Base-by-base conservation (phyloP, 78 protist species). In the Dictyostelium capitatum region DNA sequence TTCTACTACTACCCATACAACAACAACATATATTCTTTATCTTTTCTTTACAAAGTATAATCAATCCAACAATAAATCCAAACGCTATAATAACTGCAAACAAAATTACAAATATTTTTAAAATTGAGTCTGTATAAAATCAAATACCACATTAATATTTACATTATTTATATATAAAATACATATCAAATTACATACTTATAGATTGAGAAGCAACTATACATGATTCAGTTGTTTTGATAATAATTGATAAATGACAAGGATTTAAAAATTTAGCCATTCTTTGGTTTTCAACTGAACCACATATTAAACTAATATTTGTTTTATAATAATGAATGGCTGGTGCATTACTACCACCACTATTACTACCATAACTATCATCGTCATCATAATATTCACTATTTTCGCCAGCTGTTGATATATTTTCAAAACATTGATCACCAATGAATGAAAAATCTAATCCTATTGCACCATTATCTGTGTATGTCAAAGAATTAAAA, bases 271-370 rank as follows among this genome's bases (percentile, higher is more conserved):
- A 23, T 32, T 20, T 30, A 7, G 37, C 15, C 19, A 79, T 54
- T 6, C 11, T 79, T 54, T 30, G 15, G 8, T 54, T 56, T 15
- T 79, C 37, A 43, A 17, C 20, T 11, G 47, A 37, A 19, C 59
- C 83, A 56, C 83, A 79, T 20, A 79, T 56, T n/a, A 79, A 37
- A 56, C 70, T 79, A 51, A 75, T 50, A 7, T 28, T 75, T 2
- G 82, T 50, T 14, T 51, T 75, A 28, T 50, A 75, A 50, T 51
- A 75, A 8, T 67, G 1, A 15, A 15, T 50, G 0, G n/a, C 3
- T 37, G 43, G 2, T 37, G 2, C 43, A 67, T 4, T 4, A 46
- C 51, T 64, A 41, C 70, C 65, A 79, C 19, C 19, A 51, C 72
- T 17, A 48, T 32, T 19, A 25, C 15, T 75, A 41, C 25, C 41